These are phyloP conservation scores for Neoboletus brunneissimus DNA, from an alignment of 768 basidiomycete species.

Conservation along the genomic window DNA sequence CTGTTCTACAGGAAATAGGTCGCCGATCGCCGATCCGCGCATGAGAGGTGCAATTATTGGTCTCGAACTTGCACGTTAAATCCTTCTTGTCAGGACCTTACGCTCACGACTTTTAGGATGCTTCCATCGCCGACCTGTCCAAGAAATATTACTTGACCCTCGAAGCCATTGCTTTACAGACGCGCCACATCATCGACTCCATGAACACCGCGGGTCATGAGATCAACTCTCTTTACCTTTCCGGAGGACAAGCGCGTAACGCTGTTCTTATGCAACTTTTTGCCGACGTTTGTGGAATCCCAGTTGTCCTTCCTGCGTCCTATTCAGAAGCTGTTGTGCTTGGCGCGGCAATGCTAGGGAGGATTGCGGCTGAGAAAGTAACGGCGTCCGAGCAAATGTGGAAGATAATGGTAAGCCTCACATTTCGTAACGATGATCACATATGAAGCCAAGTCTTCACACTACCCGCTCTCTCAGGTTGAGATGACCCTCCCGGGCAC, in stretches of 20 bases:
- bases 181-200: conserved; percentile 87
- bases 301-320: conserved; percentile 78
- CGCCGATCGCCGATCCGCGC: conserved; percentile 91
- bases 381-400: conserved; percentile 69
- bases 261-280: conserved; percentile 83
- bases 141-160: conserved; percentile 88
- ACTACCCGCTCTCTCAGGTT: conserved; percentile 44
- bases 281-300: conserved; percentile 78
- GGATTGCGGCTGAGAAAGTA: conserved; percentile 70
- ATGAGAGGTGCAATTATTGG: conserved; percentile 94
- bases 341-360: conserved; percentile 91
- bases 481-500: conserved; percentile 90
- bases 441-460: not conserved
- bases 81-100: not conserved
- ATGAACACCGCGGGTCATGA: conserved; percentile 86
- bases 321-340: conserved; percentile 82
- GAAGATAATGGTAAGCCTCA: conserved; percentile 75
- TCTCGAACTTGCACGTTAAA: conserved; percentile 60
- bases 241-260: conserved; percentile 92
- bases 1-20: conserved; percentile 74
- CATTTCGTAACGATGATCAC: not conserved
- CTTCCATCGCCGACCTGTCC: conserved; percentile 75
- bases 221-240: conserved; percentile 85
- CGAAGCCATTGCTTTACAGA: conserved; percentile 92
- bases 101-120: conserved; percentile 46